A percentile compares a stretch with the other conserved stretches of the same genome.
Evolutionary conservation across 2,329 filamentous ascomycete genomes (phyloP).

Genomic region (Aspergillus arachidicola): DNA sequence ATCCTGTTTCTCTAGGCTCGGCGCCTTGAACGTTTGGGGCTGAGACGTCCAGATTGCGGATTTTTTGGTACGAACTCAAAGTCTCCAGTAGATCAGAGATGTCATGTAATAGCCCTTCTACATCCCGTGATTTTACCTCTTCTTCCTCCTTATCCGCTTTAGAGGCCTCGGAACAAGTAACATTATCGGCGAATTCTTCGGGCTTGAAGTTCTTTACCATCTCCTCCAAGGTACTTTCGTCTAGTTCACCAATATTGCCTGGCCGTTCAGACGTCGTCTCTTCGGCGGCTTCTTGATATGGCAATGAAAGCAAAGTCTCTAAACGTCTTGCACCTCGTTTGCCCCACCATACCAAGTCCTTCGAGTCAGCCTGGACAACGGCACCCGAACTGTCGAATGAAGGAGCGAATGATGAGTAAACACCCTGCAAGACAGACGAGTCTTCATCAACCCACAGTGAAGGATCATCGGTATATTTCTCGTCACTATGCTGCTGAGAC

Average conservation of each 20-base stretch:
- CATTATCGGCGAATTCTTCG: constrained; percentile 33
- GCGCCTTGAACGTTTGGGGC: constrained; percentile 32
- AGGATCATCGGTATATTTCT: constrained; percentile 30
- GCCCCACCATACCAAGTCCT: constrained; percentile 51
- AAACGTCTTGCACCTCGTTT: constrained; percentile 44
- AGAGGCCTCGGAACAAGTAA: constrained; percentile 21
- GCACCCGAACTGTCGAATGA: constrained; percentile 49
- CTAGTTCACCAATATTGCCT: constrained; percentile 38
- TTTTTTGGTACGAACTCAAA: constrained; percentile 63
- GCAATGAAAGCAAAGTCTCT: constrained; percentile 36
- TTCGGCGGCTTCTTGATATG: constrained; percentile 25
- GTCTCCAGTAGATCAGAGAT: constrained; percentile 64
- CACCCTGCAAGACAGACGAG: constrained; percentile 42
- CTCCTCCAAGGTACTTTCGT: constrained; percentile 45
- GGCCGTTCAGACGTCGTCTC: constrained; percentile 27
- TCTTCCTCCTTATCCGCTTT: constrained; percentile 35
- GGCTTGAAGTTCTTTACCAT: constrained; percentile 46
- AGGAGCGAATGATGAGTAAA: constrained; percentile 54
- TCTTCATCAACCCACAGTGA: constrained; percentile 35
- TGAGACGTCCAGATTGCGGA: constrained; percentile 54
- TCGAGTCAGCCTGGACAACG: constrained; percentile 45
- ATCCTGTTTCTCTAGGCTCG: constrained; percentile 28
- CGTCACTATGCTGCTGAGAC: constrained; percentile 25
- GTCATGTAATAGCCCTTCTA: constrained; percentile 57
- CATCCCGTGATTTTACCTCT: constrained; percentile 12